Percentiles rank a stretch among this genome's conserved stretches.
Evolutionary conservation across 2,329 filamentous ascomycete species (phyloP).

Genomic region (Orbilia oligospora): DNA sequence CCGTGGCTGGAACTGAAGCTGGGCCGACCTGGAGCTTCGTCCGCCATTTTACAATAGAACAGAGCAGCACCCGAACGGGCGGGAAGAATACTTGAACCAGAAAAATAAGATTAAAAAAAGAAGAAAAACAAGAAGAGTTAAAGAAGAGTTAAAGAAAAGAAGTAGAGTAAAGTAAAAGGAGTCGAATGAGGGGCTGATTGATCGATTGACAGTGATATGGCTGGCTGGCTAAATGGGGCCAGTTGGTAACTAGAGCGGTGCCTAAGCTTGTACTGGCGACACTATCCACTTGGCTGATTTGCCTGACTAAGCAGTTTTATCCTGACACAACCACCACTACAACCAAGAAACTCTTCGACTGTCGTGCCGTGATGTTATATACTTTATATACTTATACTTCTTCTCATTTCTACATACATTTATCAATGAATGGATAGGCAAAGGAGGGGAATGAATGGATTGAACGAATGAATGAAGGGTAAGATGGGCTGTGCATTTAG

Average conservation of each 20-base stretch:
- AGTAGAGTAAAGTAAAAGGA: neutral
- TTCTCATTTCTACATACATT: too few species aligned
- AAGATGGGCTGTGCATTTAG: neutral
- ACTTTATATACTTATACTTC: too few species aligned
- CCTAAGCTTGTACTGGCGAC: neutral
- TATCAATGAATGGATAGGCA: too few species aligned
- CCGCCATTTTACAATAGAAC: neutral
- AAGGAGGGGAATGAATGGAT: too few species aligned
- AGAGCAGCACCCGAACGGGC: neutral
- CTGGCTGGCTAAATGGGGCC: too few species aligned
- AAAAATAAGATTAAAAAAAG: too few species aligned
- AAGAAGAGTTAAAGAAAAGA: too few species aligned
- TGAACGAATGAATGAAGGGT: neutral
- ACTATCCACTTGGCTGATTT: neutral
- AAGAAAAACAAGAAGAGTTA: too few species aligned
- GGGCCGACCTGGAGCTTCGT: conserved; percentile 24
- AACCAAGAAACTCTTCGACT: too few species aligned
- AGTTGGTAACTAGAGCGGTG: too few species aligned
- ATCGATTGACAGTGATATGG: neutral
- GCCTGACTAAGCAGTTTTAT: conserved; percentile 4
- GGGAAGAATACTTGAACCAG: neutral
- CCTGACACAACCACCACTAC: too few species aligned
- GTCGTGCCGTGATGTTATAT: neutral
- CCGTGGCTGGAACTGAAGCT: conserved; percentile 43
- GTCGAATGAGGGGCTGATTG: conserved; percentile 2